Evolutionary conservation across 306 rosid genomes (phyloP).

Genomic region (Ammopiptanthus mongolicus): DNA sequence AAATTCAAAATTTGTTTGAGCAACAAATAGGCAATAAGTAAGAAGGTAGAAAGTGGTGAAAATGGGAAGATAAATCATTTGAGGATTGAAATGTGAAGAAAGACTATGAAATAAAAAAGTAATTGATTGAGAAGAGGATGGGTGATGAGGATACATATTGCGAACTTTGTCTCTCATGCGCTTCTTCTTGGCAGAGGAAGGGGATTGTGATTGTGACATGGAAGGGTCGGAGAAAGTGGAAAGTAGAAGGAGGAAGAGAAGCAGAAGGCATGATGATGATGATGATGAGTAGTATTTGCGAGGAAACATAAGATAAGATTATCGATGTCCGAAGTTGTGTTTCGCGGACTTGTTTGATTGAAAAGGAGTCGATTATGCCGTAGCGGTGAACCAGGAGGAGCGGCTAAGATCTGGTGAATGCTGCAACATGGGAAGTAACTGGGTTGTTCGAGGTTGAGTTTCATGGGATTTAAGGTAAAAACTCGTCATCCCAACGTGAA

Average conservation of each 20-base stretch:
- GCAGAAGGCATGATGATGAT: not conserved
- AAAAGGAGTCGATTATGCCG: not conserved
- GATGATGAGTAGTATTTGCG: conserved; percentile 37
- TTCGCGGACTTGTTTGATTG: not conserved
- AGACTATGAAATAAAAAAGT: not conserved
- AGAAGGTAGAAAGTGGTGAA: not conserved
- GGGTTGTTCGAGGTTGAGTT: too few species aligned
- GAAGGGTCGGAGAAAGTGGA: conserved; percentile 26
- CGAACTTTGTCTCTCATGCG: conserved; percentile 92
- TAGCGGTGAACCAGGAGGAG: not conserved
- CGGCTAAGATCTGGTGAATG: not conserved
- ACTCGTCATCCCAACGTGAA: too few species aligned
- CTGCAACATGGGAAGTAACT: not conserved
- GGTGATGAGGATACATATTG: conserved; percentile 55
- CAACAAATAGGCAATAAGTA: not conserved
- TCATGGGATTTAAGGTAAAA: too few species aligned
- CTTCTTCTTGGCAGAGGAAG: conserved; percentile 51
- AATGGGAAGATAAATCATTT: not conserved
- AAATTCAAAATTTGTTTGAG: not conserved
- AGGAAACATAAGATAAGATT: conserved; percentile 32
- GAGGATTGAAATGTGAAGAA: not conserved
- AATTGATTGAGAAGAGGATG: not conserved
- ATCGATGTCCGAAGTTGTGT: not conserved
- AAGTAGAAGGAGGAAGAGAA: conserved; percentile 44
- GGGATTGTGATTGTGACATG: conserved; percentile 32